Conservation (phyloP, 2,329 filamentous ascomycete genomes). For the Lasiodiplodia theobromae region DNA sequence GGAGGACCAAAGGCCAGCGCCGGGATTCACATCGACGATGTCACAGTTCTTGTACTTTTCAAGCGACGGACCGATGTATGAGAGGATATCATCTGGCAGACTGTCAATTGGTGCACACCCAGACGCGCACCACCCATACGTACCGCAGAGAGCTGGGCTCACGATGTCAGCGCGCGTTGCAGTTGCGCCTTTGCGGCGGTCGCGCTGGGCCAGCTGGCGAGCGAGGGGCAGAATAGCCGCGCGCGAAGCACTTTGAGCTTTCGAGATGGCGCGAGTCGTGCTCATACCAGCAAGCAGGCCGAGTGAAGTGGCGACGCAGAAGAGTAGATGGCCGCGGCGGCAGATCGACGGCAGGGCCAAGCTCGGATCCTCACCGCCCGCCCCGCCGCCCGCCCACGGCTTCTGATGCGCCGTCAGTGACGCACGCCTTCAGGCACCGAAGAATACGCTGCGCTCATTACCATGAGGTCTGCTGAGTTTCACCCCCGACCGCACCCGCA, state of each 20-base stretch:
- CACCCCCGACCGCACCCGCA: background rate
- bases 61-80: constrained; percentile 73
- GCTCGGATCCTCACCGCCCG: constrained; percentile 1
- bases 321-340: background rate
- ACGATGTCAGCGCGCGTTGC: constrained; percentile 40
- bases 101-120: constrained; percentile 33
- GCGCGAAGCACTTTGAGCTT: background rate
- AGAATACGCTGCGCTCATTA: constrained; percentile 15
- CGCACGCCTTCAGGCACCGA: constrained; percentile 23
- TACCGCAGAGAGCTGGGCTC: constrained; percentile 55
- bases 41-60: constrained; percentile 78
- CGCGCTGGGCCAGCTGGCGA: background rate
- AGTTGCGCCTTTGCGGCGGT: background rate
- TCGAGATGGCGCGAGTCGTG: background rate
- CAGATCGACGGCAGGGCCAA: constrained; percentile 10
- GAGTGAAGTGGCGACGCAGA: background rate
- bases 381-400: background rate
- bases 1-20: constrained; percentile 77
- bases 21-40: constrained; percentile 86
- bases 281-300: background rate
- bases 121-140: background rate
- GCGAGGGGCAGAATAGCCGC: background rate
- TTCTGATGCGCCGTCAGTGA: constrained; percentile 11
- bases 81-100: constrained; percentile 69
- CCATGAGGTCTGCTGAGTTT: constrained; percentile 13